Evolutionary conservation across 768 basidiomycete genomes (phyloP).

Genomic region (Megacollybia marginata): DNA sequence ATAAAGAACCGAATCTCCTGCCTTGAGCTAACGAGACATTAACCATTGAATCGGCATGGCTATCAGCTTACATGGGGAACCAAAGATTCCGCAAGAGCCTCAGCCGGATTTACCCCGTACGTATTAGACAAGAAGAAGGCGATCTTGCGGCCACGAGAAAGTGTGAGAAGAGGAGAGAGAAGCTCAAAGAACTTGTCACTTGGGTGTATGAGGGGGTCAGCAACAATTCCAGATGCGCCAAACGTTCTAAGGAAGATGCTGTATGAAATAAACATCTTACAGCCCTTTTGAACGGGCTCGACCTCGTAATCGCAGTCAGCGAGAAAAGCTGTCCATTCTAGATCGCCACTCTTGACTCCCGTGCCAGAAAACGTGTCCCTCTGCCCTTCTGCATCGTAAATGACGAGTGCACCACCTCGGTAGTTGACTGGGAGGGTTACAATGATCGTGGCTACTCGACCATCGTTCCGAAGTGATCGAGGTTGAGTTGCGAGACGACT

Average conservation of each 20-base stretch:
- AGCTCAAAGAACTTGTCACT: slow-evolving; percentile 70
- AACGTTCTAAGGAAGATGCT: slow-evolving; percentile 64
- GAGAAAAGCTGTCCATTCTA: slow-evolving; percentile 76
- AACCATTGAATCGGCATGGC: neutral
- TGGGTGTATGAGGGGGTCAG: slow-evolving; percentile 63
- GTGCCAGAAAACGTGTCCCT: slow-evolving; percentile 59
- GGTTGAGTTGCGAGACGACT: slow-evolving; percentile 51
- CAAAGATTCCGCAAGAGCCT: slow-evolving; percentile 59
- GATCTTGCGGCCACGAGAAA: slow-evolving; percentile 62
- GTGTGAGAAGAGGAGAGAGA: slow-evolving; percentile 63
- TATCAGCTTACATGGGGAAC: slow-evolving; percentile 53
- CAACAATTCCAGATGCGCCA: slow-evolving; percentile 41
- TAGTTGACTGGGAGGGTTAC: slow-evolving; percentile 71
- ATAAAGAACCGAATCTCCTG: slow-evolving; percentile 67
- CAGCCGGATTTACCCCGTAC: slow-evolving; percentile 65
- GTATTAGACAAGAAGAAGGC: slow-evolving; percentile 67
- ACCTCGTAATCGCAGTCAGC: slow-evolving; percentile 72
- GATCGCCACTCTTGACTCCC: slow-evolving; percentile 54
- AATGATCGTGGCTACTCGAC: slow-evolving; percentile 63
- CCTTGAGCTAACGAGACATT: slow-evolving; percentile 49
- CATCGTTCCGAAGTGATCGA: slow-evolving; percentile 49
- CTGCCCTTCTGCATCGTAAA: slow-evolving; percentile 46
- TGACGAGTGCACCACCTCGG: slow-evolving; percentile 57
- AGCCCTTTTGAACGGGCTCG: slow-evolving; percentile 64
- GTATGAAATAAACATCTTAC: slow-evolving; percentile 63